Evolutionary conservation across 768 basidiomycete genomes (phyloP), one percentile per base, ranked within the genome.

Genomic region (Lactarius hengduanensis): DNA sequence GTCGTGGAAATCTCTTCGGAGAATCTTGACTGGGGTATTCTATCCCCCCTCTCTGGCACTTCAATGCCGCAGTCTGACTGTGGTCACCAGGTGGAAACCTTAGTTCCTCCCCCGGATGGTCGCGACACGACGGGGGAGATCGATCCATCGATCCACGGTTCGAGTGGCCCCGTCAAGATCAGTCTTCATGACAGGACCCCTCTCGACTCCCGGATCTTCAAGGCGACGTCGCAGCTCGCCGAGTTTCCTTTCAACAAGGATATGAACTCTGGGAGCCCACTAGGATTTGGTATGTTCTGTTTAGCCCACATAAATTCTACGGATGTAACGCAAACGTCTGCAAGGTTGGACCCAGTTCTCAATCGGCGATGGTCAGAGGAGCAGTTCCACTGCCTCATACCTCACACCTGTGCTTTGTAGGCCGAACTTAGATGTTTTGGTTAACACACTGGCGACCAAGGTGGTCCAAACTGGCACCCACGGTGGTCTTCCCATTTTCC

Each of bases 71-170:
- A 5, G 26, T 9, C 58, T 43, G 41, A 38, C 36, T 18, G 22
- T 15, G 13, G 20, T 30, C 32, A 9, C 26, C 20, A 66, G 65
- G 40, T 62, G 5, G 65, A 66, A 28, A 22, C 18, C 15, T 28
- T 66, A 5, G 40, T 41, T 8, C 55, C 13, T 40, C 65, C 65
- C 8, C 38, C 65, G 5, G 61, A 66, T 34, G 60, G 60, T n/a
- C 65, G 71, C 55, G 61, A 74, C 45, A 73, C 69, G 4, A 50
- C 69, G 0, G 74, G 73, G 6, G 22, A 74, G 53, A 62, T 73
- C 41, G 59, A 71, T 30, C 74, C 74, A 0, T 22, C 64, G 20
- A 59, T 74, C 0, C 75, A 76, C 54, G 74, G 74, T 18, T 57
- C 34, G 5, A 22, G 43, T 15, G 75, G 76, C 4, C 66, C 70